phyloP scores from a whole-genome alignment of 2,329 filamentous ascomycete species.

The Lecanosticta acicola region DNA sequence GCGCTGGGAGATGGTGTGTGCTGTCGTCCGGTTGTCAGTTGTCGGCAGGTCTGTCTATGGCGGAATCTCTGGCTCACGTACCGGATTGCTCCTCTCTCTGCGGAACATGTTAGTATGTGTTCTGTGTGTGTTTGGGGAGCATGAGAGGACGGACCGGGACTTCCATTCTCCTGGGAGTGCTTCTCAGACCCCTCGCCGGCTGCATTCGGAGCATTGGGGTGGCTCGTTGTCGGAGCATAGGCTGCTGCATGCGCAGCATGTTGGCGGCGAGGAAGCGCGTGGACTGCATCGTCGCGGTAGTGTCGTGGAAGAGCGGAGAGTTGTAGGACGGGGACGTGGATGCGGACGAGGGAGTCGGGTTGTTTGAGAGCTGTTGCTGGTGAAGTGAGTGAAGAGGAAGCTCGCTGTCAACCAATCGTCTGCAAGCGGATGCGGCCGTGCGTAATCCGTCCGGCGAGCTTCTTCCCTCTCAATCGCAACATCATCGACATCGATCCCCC shows the following conservation, averaged over 20 bases:
- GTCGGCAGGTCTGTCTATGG: background rate
- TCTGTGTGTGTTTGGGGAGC: background rate
- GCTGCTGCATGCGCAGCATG: conserved; percentile 32
- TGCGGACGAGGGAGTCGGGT: conserved; percentile 1
- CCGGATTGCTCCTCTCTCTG: conserved; percentile 61
- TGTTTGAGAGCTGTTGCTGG: conserved; percentile 1
- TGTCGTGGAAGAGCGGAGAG: conserved; percentile 28
- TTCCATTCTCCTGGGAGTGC: conserved; percentile 27
- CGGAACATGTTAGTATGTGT: conserved; percentile 12
- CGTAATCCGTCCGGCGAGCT: conserved; percentile 6
- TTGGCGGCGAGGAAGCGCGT: conserved; percentile 39
- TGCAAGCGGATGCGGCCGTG: conserved; percentile 3
- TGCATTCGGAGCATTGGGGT: conserved; percentile 32
- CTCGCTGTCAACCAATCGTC: background rate
- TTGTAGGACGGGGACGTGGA: background rate
- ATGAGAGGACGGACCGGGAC: conserved; percentile 28
- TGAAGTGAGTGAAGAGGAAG: conserved; percentile 1
- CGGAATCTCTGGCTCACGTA: conserved; percentile 32
- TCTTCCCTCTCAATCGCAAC: conserved; percentile 7
- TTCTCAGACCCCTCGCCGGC: conserved; percentile 31
- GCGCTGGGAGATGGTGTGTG: conserved; percentile 94
- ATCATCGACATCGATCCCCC: no score
- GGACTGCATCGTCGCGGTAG: conserved; percentile 30
- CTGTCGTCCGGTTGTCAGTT: conserved; percentile 43
- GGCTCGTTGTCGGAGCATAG: conserved; percentile 34